Percentiles rank a stretch among this genome's conserved stretches.
Conservation (phyloP, 2,329 filamentous ascomycete species). For the Cercospora sp. region DNA sequence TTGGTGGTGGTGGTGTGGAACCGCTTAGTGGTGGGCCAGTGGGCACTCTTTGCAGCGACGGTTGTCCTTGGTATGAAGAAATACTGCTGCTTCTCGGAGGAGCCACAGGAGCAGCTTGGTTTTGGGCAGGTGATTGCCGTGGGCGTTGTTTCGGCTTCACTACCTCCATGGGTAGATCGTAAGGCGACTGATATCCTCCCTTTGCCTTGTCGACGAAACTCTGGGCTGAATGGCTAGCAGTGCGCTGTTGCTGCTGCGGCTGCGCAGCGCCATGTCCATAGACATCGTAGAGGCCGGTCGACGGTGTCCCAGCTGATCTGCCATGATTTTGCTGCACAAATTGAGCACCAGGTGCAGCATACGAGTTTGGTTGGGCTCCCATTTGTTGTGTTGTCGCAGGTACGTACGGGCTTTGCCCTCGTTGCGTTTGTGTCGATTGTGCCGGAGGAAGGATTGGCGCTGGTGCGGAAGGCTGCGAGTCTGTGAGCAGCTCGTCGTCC, state of each 20-base stretch:
- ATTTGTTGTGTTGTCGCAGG: constrained; percentile 15
- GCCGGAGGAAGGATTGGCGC: constrained; percentile 12
- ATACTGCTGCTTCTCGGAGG: constrained; percentile 61
- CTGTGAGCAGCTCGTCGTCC: constrained; percentile 57
- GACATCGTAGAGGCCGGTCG: constrained; percentile 37
- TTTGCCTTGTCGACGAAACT: constrained; percentile 91
- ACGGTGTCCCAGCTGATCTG: constrained; percentile 37
- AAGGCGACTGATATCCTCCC: constrained; percentile 89
- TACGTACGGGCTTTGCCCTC: constrained; percentile 23
- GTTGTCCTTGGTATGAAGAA: constrained; percentile 18
- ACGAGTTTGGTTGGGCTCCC: constrained; percentile 21
- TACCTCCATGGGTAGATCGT: constrained; percentile 90
- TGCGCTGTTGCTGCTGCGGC: constrained; percentile 43
- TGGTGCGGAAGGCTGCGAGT: constrained; percentile 11
- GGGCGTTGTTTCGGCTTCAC: constrained; percentile 63
- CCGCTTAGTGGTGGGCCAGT: constrained; percentile 15
- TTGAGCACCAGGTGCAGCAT: constrained; percentile 26
- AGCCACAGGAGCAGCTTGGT: constrained; percentile 47
- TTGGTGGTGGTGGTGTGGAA: constrained; percentile 43
- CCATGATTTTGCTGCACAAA: constrained; percentile 28
- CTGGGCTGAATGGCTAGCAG: constrained; percentile 56
- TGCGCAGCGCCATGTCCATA: constrained; percentile 30
- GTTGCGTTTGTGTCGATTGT: constrained; percentile 8
- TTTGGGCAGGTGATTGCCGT: constrained; percentile 34
- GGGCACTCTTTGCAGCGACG: constrained; percentile 13